Evolutionary conservation across 2,329 filamentous ascomycete genomes (phyloP), one percentile per base, ranked within the genome.

Genomic region (Colletotrichum tofieldiae): DNA sequence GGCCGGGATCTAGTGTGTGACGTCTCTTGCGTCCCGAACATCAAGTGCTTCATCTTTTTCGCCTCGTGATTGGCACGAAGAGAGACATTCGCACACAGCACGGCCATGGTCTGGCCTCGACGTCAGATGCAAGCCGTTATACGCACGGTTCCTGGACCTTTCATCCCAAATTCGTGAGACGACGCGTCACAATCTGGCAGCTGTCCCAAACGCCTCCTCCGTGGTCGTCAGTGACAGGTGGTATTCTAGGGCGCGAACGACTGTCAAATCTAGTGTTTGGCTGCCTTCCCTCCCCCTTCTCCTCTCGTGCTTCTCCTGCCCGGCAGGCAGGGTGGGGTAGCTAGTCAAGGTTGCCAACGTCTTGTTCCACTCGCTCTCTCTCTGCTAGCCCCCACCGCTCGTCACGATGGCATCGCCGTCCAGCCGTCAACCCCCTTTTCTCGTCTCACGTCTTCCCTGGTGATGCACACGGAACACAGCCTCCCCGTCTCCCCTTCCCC

Each of bases 401-500:
- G 43, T 41, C 5, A 37, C 23, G 18, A 63, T 54, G 35, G 18
- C 35, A 54, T 63, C 61, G 23, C 23, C 61, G 23, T 32, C 45
- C 2, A 39, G 3, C n/a, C n/a, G 26, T 41, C 47, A 52, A 63
- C n/a, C 35, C 56, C 56, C 67, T 63, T 56, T n/a, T 23, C 59
- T 59, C 59, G 59, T 69, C 69, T 72, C 65, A 71, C 35, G 29
- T 71, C 23, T 43, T 23, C 56, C 68, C 68, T 63, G 47, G 52
- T 23, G 35, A 63, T 41, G 20, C 43, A 37, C 59, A 47, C 59
- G 59, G 65, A 65, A 60, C 65, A 69, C 59, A 55, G 69, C 65
- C 65, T 64, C 65, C 39, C 52, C 65, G 65, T 69, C 3, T 29
- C 39, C 8, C 35, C 29, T 56, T 69, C 20, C 23, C 43, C 56